Conservation (phyloP, 2,329 filamentous ascomycete genomes). For the Zasmidium cellare region DNA sequence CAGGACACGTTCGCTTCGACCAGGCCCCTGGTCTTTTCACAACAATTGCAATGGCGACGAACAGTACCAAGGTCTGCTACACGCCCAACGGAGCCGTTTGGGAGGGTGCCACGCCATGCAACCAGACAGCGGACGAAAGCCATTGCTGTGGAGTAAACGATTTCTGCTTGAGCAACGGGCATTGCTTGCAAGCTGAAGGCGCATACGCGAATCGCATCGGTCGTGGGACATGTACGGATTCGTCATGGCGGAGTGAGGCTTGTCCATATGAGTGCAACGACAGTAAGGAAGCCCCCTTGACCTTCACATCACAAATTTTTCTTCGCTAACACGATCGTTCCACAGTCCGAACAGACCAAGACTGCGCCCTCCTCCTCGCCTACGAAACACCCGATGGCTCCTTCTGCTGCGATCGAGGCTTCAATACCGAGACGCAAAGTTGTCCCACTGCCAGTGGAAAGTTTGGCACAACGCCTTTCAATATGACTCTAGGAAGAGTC, state of each 20-base stretch:
- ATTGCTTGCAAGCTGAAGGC: not conserved
- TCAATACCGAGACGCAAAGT: not conserved
- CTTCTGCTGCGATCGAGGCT: not conserved
- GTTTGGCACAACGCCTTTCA: not conserved
- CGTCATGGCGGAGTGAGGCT: not conserved
- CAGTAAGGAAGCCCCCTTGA: not conserved
- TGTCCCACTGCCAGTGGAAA: not conserved
- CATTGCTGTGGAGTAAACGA: not conserved
- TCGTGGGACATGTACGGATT: not conserved
- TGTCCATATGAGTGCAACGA: not conserved
- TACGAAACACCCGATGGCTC: not conserved
- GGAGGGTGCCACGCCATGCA: not conserved
- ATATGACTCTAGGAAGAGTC: not conserved
- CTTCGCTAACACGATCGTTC: not conserved
- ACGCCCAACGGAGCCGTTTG: not conserved
- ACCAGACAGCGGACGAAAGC: not conserved
- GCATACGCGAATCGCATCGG: not conserved
- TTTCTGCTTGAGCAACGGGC: not conserved
- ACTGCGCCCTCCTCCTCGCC: not conserved
- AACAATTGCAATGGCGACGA: not conserved
- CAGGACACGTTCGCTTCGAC: no score
- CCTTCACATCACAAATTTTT: not conserved
- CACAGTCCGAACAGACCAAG: not conserved
- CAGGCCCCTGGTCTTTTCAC: no score
- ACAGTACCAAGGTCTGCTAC: not conserved